Base-by-base conservation (phyloP, 2,329 filamentous ascomycete species). In the Ceratocystis lukuohia region DNA sequence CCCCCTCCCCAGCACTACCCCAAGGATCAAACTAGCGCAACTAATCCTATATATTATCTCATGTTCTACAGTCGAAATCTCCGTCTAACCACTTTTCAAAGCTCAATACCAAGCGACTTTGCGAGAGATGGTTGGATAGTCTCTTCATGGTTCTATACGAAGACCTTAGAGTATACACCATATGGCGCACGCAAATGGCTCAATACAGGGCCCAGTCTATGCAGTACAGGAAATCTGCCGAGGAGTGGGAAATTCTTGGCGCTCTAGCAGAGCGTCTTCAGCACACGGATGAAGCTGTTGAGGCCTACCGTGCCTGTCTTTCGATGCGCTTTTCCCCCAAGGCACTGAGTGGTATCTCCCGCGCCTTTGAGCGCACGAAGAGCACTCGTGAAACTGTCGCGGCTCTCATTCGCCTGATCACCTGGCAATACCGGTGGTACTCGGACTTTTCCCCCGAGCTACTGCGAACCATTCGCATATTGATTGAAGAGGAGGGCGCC, bases 371-470 rank as follows among this genome's bases (percentile, higher is more conserved):
- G 76, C 84, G 84, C 73, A 82, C 82, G 67, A 89, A 88, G 72
- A 90, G 89, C 76, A 91, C 89, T 2, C 81, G 91, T 69, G 88
- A 91, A 68, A 90, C 87, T 67, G 82, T 97, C 5, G 88, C 86
- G 33, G 87, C 89, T n/a, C 80, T 96, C 67, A 96, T 99, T 70
- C 82, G 91, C 64, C 80, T 99, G 53, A 90, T 97, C 44, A 94
- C 93, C 12, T 99, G 94, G 94, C 94, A 99, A 77, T 99, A 96
- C 77, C 83, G 94, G 71, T 99, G 94, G 94, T 99, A 99, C 78
- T 96, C 92, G 66, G 94, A 99, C 83, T 99, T 99, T 77, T 96
- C 92, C 20, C 94, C 94, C 0, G 87, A 92, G 70, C 82, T 99
- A 56, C 83, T 99, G 65, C 90, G 87, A 75, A 88, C 89, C 2